Percentiles rank a stretch among this genome's conserved stretches.
Evolutionary conservation across 495 filamentous ascomycete genomes (phyloP).

Genomic region (Xylaria grammica): DNA sequence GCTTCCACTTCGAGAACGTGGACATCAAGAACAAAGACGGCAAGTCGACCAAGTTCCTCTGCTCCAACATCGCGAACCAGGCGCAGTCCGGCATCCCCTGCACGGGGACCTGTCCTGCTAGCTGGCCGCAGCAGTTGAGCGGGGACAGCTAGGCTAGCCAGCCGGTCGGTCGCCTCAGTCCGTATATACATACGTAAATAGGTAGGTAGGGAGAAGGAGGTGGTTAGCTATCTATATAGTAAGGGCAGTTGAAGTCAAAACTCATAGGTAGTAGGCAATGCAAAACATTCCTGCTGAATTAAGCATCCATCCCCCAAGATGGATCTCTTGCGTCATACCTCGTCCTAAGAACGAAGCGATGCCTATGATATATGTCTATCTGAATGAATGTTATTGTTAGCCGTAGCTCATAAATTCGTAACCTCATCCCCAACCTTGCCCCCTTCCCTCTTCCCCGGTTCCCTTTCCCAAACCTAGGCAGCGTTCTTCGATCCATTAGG

Average conservation of each 20-base stretch:
- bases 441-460: no score
- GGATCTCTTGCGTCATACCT: no score
- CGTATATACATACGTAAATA: neutral
- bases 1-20: conserved; percentile 55
- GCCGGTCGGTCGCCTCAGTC: no score
- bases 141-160: conserved; percentile 40
- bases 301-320: neutral
- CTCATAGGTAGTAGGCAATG: no score
- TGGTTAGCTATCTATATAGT: neutral
- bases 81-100: conserved; percentile 42
- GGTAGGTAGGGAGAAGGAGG: neutral
- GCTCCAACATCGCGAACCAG: conserved; percentile 51
- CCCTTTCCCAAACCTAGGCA: no score
- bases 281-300: neutral
- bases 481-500: neutral
- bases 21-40: conserved; percentile 53
- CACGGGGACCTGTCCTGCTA: conserved; percentile 49
- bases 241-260: no score
- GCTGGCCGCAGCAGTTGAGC: conserved; percentile 50
- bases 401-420: conserved; percentile 6
- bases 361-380: conserved; percentile 1
- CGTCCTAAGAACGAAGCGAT: neutral
- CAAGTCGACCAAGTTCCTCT: conserved; percentile 48
- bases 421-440: neutral
- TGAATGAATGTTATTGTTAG: conserved; percentile 7